Conservation (phyloP, 371 early-diverging fungal species). For the Saksenaea vasiformis region DNA sequence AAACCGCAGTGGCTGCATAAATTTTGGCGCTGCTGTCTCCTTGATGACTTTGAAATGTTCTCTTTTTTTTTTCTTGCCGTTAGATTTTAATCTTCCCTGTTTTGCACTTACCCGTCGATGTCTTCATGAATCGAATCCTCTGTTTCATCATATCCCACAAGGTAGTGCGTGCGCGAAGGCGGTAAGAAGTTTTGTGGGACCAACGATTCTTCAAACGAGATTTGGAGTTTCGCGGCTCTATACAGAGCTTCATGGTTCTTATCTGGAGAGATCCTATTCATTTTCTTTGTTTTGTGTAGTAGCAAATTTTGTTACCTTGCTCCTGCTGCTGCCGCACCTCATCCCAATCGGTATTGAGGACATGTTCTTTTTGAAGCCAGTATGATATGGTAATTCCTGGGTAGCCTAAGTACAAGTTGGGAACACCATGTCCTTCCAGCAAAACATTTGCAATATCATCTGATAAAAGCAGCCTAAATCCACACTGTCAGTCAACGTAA, state of each 20-base stretch:
- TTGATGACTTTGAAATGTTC: slow-evolving; percentile 32
- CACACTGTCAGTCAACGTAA: background rate
- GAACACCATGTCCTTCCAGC: slow-evolving; percentile 60
- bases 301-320: slow-evolving; percentile 28
- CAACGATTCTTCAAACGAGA: slow-evolving; percentile 42
- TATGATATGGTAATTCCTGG: slow-evolving; percentile 60
- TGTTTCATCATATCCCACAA: slow-evolving; percentile 35
- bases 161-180: slow-evolving; percentile 22
- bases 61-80: background rate
- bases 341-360: slow-evolving; percentile 45
- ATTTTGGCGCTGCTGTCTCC: slow-evolving; percentile 29
- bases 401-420: slow-evolving; percentile 47
- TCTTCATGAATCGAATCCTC: slow-evolving; percentile 25
- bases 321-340: slow-evolving; percentile 29
- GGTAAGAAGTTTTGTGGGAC: slow-evolving; percentile 30
- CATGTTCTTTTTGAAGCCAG: slow-evolving; percentile 46
- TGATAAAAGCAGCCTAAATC: slow-evolving; percentile 22
- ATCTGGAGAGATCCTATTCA: background rate
- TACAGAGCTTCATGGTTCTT: slow-evolving; percentile 16
- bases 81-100: background rate
- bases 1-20: slow-evolving; percentile 34
- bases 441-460: slow-evolving; percentile 41
- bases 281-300: background rate
- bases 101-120: slow-evolving; percentile 15
- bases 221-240: slow-evolving; percentile 24